Percentiles rank a stretch among this genome's conserved stretches.
phyloP scores from a whole-genome alignment of 1,284 basidiomycete species.

The Phaffia rhodozyma region DNA sequence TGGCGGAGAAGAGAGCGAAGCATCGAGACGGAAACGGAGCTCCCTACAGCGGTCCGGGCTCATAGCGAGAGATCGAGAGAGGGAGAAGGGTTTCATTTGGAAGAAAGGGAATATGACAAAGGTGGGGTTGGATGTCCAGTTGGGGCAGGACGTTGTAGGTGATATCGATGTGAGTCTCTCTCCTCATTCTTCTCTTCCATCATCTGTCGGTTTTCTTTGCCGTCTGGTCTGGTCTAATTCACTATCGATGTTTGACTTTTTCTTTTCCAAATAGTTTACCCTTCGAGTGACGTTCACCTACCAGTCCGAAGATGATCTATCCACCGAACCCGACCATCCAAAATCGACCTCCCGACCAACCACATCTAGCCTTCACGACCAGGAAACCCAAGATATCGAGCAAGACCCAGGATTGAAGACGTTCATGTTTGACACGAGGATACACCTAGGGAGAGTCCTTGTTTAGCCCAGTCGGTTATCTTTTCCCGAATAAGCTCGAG shows the following conservation, averaged over 20 bases:
- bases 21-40: not conserved
- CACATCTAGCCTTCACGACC: not conserved
- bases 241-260: not conserved
- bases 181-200: not conserved
- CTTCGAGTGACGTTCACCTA: slow-evolving; percentile 16
- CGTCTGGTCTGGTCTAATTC: not conserved
- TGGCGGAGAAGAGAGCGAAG: not conserved
- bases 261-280: slow-evolving; percentile 5
- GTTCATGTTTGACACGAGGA: slow-evolving; percentile 15
- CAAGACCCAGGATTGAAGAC: slow-evolving; percentile 2
- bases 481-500: no score
- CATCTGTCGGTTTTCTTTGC: not conserved
- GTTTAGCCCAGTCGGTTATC: no score
- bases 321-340: not conserved
- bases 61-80: slow-evolving; percentile 17
- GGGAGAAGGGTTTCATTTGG: slow-evolving; percentile 28
- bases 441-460: slow-evolving; percentile 8
- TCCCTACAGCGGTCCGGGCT: not conserved
- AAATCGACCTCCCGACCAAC: not conserved
- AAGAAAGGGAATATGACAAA: slow-evolving; percentile 30
- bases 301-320: not conserved
- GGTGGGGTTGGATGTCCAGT: slow-evolving; percentile 47
- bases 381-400: not conserved
- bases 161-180: slow-evolving; percentile 18
- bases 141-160: slow-evolving; percentile 26